Percentiles rank a stretch among this genome's conserved stretches.
phyloP scores from a whole-genome alignment of 306 rosid genomes.

The Rubus parviflorus region DNA sequence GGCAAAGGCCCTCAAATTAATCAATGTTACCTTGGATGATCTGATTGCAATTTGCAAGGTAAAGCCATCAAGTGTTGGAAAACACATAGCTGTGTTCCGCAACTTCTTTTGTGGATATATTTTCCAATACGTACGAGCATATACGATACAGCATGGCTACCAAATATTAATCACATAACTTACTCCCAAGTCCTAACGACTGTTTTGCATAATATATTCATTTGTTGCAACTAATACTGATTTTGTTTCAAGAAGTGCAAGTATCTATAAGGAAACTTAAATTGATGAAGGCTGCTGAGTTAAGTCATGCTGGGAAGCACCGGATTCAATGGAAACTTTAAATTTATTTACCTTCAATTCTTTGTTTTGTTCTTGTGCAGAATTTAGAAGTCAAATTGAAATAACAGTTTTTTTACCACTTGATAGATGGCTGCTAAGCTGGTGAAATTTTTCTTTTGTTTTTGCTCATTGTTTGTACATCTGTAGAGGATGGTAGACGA shows the following conservation, averaged over 20 bases:
- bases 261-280: neutral
- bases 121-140: neutral
- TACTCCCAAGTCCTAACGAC: neutral
- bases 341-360: neutral
- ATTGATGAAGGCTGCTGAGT: neutral
- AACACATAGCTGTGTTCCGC: constrained; percentile 12
- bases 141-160: neutral
- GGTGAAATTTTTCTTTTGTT: constrained; percentile 9
- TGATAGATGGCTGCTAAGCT: constrained; percentile 6
- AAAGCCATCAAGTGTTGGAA: constrained; percentile 32
- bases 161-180: neutral
- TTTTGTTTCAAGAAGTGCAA: neutral
- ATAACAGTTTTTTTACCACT: neutral
- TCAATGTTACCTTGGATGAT: constrained; percentile 73
- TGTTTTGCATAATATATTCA: neutral
- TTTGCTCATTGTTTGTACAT: constrained; percentile 20
- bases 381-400: neutral
- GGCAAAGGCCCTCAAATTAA: constrained; percentile 76
- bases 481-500: constrained; percentile 95
- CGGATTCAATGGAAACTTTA: too few relatives aligned
- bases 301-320: too few relatives aligned
- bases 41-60: constrained; percentile 92
- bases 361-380: neutral
- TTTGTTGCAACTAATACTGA: neutral
- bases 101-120: neutral